phyloP scores from a whole-genome alignment of 177 flowering plant genomes.

The Tripterygium wilfordii region DNA sequence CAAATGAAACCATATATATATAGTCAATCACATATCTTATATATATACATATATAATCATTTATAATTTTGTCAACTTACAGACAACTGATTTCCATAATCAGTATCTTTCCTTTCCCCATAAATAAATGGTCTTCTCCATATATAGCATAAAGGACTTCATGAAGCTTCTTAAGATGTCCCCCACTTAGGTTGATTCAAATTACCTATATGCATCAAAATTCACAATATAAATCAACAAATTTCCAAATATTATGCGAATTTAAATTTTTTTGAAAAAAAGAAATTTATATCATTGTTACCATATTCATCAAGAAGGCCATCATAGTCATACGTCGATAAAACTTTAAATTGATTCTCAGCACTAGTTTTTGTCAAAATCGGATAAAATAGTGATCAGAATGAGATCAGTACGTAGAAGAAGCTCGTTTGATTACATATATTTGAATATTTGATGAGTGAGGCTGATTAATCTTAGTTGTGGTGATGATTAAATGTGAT shows the following conservation, averaged over 20 bases:
- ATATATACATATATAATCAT: background rate
- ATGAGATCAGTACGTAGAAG: too few relatives aligned
- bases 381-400: too few relatives aligned
- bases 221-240: background rate
- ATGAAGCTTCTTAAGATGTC: slow-evolving; percentile 41
- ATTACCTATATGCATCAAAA: slow-evolving; percentile 16
- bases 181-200: slow-evolving; percentile 53
- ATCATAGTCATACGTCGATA: slow-evolving; percentile 36
- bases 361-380: too few relatives aligned
- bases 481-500: too few relatives aligned
- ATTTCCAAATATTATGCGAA: background rate
- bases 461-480: too few relatives aligned
- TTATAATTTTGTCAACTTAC: slow-evolving; percentile 3
- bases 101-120: slow-evolving; percentile 7
- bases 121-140: slow-evolving; percentile 26
- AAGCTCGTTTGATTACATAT: too few relatives aligned
- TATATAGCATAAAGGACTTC: slow-evolving; percentile 2
- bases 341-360: too few relatives aligned
- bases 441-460: too few relatives aligned
- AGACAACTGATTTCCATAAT: slow-evolving; percentile 1
- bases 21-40: background rate
- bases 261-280: background rate
- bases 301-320: slow-evolving; percentile 39
- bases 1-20: too few relatives aligned
- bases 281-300: slow-evolving; percentile 1